Evolutionary conservation across 805 yeast genomes (phyloP).

Genomic region (Candida coleopterorum): DNA sequence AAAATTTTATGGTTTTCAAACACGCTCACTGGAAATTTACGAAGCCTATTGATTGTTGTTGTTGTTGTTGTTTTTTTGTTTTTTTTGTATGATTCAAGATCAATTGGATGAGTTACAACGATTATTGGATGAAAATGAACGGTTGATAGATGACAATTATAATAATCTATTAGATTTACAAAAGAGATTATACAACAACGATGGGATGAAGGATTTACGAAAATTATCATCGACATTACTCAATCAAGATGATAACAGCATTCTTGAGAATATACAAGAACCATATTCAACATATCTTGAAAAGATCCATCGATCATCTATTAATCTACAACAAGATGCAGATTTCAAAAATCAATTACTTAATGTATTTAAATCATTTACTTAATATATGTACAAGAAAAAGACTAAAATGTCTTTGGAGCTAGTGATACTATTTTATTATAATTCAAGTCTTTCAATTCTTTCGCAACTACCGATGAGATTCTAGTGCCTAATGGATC

Average conservation of each 20-base stretch:
- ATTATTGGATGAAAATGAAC: constrained; percentile 10
- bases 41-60: no score
- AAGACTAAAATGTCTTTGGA: constrained; percentile 48
- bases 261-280: no score
- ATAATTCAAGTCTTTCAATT: constrained; percentile 75
- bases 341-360: constrained; percentile 1
- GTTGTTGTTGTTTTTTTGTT: no score
- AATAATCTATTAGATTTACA: constrained; percentile 5
- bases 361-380: constrained; percentile 4
- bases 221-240: not conserved
- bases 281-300: not conserved
- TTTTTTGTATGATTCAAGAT: not conserved
- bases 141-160: constrained; percentile 8
- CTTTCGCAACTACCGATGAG: constrained; percentile 85
- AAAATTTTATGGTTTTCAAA: not conserved
- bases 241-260: not conserved
- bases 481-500: constrained; percentile 96
- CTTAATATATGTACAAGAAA: constrained; percentile 2
- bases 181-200: not conserved
- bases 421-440: constrained; percentile 88
- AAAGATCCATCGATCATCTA: no score
- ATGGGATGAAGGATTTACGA: not conserved
- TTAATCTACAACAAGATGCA: not conserved
- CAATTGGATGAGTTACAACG: constrained; percentile 11
- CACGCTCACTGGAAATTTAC: no score